These are phyloP conservation scores for Aspergillus sp. DNA, from an alignment of 2,329 filamentous ascomycete species.

Conservation along the genomic window DNA sequence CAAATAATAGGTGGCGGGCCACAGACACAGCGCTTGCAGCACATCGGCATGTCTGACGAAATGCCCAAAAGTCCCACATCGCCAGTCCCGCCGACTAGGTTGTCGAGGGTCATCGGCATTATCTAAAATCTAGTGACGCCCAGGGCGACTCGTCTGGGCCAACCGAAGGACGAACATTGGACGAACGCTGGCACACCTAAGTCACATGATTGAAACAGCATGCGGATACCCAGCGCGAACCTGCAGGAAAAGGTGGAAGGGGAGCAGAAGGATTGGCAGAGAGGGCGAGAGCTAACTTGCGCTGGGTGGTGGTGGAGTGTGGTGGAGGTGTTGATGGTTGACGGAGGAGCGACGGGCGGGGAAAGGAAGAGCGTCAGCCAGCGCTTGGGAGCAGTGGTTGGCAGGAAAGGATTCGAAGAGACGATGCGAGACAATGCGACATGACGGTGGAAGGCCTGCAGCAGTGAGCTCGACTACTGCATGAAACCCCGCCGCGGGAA, in stretches of 20 bases:
- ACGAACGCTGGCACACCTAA: constrained; percentile 21
- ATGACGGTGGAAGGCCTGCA: constrained; percentile 18
- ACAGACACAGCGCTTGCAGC: constrained; percentile 24
- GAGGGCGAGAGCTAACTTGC: constrained; percentile 12
- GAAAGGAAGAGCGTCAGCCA: not conserved
- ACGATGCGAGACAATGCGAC: constrained; percentile 17
- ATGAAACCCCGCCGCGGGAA: constrained; percentile 20
- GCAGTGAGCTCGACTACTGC: constrained; percentile 16
- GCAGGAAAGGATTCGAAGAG: constrained; percentile 5
- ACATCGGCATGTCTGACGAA: constrained; percentile 35
- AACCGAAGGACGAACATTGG: constrained; percentile 26
- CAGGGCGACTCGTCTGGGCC: constrained; percentile 19
- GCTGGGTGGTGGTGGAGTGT: constrained; percentile 10
- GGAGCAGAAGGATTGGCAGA: constrained; percentile 23
- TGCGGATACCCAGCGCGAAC: constrained; percentile 35
- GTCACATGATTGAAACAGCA: constrained; percentile 40
- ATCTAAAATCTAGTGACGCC: constrained; percentile 15
- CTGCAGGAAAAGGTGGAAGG: constrained; percentile 24
- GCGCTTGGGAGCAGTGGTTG: constrained; percentile 3
- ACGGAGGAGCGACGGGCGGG: constrained; percentile 6
- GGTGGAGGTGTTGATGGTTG: not conserved
- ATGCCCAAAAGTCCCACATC: constrained; percentile 22
- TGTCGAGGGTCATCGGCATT: constrained; percentile 28
- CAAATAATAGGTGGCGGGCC: constrained; percentile 16
- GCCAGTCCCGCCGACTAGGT: constrained; percentile 15